Evolutionary conservation across 768 basidiomycete species (phyloP), one percentile per base, ranked within the genome.

Genomic region (Neoboletus magnificus): DNA sequence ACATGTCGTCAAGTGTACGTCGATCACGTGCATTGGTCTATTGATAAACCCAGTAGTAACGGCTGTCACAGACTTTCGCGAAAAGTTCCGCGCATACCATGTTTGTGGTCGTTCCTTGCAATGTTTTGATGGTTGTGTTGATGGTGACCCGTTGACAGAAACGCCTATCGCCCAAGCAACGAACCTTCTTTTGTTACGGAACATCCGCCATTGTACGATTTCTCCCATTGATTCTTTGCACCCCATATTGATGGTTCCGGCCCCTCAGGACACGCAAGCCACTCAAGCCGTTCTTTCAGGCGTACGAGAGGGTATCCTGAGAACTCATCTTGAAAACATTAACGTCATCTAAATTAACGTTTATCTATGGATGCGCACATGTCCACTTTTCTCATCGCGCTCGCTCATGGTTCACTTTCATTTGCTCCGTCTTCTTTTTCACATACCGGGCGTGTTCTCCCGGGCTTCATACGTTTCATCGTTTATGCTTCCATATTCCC

Each of bases 171-270:
- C 82, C 84, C 1, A 69, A 76, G 33, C 71, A 76, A 27, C 76
- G 87, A 5, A 74, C 82, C 1, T 88, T 88, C 62, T 81, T 85
- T 60, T 84, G 81, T 58, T 82, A 89, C 61, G 82, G 86, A 62
- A 88, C 86, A 0, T 85, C 85, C 37, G 87, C 86, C 5, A 82
- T 87, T 43, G 86, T 86, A 63, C 49, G 84, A n/a, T 79, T 1
- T 30, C 2, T 10, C 47, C 9, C 10, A 10, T 45, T 16, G 11
- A 27, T 13, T 27, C 32, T 4, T 5, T 25, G 13, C 23, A 5
- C 4, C n/a, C 10, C 16, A 16, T 33, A 20, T 46, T 52, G 43
- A 54, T 20, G 22, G 23, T 4, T 12, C 20, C 20, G 8, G 20
- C n/a, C 20, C 22, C 18, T 12, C 30, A 77, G 76, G 75, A 77